Evolutionary conservation across 1,284 basidiomycete genomes (phyloP), one percentile per base, ranked within the genome.

Genomic region (Cutaneotrichosporon sp.): DNA sequence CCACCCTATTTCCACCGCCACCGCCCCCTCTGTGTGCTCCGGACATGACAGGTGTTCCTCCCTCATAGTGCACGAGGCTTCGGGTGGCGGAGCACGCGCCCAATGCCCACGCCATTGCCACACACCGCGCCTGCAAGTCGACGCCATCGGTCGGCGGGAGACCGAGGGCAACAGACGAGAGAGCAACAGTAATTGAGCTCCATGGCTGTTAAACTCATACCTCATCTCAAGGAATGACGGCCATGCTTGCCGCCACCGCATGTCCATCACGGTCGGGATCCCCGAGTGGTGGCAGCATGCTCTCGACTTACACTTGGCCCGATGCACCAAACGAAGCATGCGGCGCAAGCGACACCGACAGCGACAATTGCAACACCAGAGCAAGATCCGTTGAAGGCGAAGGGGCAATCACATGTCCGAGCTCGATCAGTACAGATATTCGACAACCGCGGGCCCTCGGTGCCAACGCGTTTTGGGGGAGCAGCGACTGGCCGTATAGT

Each of bases 241-340:
- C 42, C 51, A 53, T 53, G 31, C 18, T 14, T 13, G 51, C 51
- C 51, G 51, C 51, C 51, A 53, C 30, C 51, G 31, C 31, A 32
- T n/a, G 31, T 18, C 26, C 30, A n/a, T 18, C 51, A 31, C 51
- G 31, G 16, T n/a, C 30, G 51, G 30, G 51, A 34, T 49, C 30
- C 18, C 22, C 21, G 56, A 59, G n/a, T 16, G 34, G 30, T 18
- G 51, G 59, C 56, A 21, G 38, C 56, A 22, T 10, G n/a, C 5
- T 66, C 36, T 66, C 66, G 61, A 63, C 18, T 6, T 30, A 14
- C 31, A 11, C 9, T 16, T 34, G 51, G 13, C 51, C 51, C 31
- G 51, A 53, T 34, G 51, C 31, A 10, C 51, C 51, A n/a, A 6
- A 34, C 7, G 51, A 53, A 34, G 51, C 51, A 34, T 53, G 51